Base-by-base conservation (phyloP, 2,329 filamentous ascomycete species). In the Aspergillus neoniger region DNA sequence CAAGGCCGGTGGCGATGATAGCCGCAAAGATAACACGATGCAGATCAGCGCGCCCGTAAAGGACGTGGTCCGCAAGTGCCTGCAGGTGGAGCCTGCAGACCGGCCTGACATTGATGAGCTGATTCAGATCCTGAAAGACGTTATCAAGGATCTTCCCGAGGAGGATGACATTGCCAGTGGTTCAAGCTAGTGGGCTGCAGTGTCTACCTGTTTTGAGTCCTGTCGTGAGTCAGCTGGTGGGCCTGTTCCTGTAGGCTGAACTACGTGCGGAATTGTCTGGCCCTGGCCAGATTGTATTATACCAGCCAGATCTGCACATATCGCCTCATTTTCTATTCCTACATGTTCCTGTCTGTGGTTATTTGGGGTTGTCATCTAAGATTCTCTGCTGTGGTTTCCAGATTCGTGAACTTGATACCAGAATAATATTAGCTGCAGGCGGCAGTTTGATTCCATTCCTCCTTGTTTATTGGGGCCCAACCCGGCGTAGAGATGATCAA, bases 81-180 rank as follows among this genome's bases (percentile, higher is more conserved):
- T 99, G 72, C 86, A 82, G 68, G 91, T 98, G 28, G 95, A 99
- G 80, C 90, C 94, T 0, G 85, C 84, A 3, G 94, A 98, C 74
- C 82, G 95, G 65, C 95, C 95, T 15, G 91, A 96, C 76, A 89
- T 96, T 61, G 87, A 92, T 69, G 88, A 95, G 77, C 79, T 97
- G 75, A 95, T 96, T 67, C 78, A 80, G 48, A 84, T 95, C 74
- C 88, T 96, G n/a, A 86, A 93, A 75, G 80, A 81, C 15, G 89
- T 91, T 19, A 85, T 96, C 69, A 82, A 84, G 36, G 80, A 83
- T 58, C 74, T 92, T 65, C 88, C 89, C 0, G 86, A 88, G 58
- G 88, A 90, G 70, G 85, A 76, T 49, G 70, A 68, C n/a, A 61
- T 66, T 50, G 66, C 67, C 3, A 62, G 70, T 36, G 57, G 69